Evolutionary conservation across 148 eudicot species (phyloP).

Genomic region (Rhododendron vialii): DNA sequence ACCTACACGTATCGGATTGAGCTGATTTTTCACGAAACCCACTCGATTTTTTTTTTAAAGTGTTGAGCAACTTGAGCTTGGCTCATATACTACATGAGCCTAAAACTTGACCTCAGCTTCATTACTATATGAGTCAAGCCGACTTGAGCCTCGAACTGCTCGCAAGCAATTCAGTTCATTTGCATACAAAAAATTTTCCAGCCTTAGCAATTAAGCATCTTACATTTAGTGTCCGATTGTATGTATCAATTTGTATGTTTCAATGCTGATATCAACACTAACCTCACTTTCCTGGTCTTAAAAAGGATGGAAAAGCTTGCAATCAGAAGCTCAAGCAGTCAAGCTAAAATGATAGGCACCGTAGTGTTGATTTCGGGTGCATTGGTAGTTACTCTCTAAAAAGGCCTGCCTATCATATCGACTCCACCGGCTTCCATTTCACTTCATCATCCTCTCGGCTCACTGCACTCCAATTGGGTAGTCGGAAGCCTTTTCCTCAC

Average conservation of each 20-base stretch:
- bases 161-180: no score
- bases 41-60: no score
- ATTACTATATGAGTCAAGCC: neutral
- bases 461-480: conserved; percentile 45
- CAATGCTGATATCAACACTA: neutral
- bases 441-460: conserved; percentile 9
- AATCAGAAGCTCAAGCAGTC: conserved; percentile 54
- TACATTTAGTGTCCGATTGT: neutral
- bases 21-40: no score
- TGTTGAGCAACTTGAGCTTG: no score
- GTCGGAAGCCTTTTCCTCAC: conserved; percentile 61
- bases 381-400: conserved; percentile 52
- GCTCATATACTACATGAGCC: no score
- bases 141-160: neutral
- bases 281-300: neutral
- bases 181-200: neutral
- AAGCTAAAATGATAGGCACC: conserved; percentile 64
- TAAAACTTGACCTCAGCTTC: no score
- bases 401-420: conserved; percentile 41
- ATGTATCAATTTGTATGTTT: neutral
- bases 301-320: conserved; percentile 65
- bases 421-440: conserved; percentile 8
- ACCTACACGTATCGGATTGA: no score
- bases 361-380: conserved; percentile 63
- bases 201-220: neutral